A percentile compares a stretch with the other conserved stretches of the same genome.
phyloP scores from a whole-genome alignment of 768 basidiomycete genomes.

The Russula vinacea region DNA sequence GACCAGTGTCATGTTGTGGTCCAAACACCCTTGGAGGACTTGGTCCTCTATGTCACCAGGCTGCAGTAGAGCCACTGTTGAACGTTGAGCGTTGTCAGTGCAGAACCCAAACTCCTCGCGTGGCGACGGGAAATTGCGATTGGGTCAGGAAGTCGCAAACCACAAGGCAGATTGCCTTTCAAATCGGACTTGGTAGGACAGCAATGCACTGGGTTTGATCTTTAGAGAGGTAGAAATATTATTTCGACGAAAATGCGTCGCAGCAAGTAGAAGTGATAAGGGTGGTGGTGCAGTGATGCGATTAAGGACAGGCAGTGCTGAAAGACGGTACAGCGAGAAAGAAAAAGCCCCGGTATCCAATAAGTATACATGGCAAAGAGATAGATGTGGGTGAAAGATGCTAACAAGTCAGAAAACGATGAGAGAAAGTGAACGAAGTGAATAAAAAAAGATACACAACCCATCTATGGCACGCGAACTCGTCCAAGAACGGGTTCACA shows the following conservation, averaged over 20 bases:
- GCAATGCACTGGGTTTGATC: neutral
- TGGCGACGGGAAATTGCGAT: too few relatives aligned
- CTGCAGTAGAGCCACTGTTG: too few relatives aligned
- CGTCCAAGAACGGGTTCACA: neutral
- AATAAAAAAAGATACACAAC: slow-evolving; percentile 7
- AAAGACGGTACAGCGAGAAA: slow-evolving; percentile 20
- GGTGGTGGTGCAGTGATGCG: slow-evolving; percentile 15
- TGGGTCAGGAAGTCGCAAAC: too few relatives aligned
- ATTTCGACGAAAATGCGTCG: slow-evolving; percentile 12
- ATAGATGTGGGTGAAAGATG: slow-evolving; percentile 6
- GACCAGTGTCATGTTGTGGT: too few relatives aligned
- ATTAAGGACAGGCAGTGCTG: slow-evolving; percentile 15
- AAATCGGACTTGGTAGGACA: too few relatives aligned
- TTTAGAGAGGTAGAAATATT: neutral
- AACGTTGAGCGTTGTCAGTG: too few relatives aligned
- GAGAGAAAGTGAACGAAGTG: slow-evolving; percentile 5
- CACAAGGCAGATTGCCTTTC: too few relatives aligned
- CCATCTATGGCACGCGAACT: neutral
- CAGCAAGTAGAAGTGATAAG: slow-evolving; percentile 20
- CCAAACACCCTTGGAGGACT: too few relatives aligned
- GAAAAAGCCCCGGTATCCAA: slow-evolving; percentile 20
- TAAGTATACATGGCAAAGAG: slow-evolving; percentile 25
- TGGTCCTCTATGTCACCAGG: too few relatives aligned
- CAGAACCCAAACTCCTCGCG: too few relatives aligned
- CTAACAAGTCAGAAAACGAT: slow-evolving; percentile 8